Base-by-base conservation (phyloP, 2,329 filamentous ascomycete species). In the Colletotrichum euphorbiae region DNA sequence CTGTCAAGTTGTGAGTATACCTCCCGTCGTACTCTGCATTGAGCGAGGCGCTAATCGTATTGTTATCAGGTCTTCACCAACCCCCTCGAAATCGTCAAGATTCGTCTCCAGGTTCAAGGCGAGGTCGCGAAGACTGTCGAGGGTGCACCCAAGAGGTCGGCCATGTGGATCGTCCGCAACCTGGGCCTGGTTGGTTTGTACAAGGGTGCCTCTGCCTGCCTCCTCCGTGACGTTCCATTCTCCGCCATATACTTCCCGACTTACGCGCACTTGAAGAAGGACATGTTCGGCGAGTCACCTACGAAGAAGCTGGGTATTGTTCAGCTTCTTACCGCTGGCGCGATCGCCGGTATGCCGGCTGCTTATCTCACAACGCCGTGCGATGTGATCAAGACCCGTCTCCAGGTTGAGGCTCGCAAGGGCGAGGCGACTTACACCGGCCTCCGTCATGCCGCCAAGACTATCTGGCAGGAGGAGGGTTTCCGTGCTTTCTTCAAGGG, bases 401-500 rank as follows among this genome's bases (percentile, higher is more conserved):
- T 99, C 69, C 96, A 99, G 80, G 96, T 99, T 67, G 96, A 99
- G 81, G 94, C 95, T 21, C 92, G 96, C 72, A 98, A 98, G 85
- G 96, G 96, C 71, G 95, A 99, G 75, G 91, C 90, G 3, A 86
- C 87, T 55, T 99, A 99, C 85, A 96, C 89, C 46, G 93, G 92
- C 52, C 87, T 99, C 54, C 89, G 93, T 63, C 93, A 99, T 81
- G 93, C 91, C 61, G 96, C 96, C 42, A 81, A 81, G 74, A 97
- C 93, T 13, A 92, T 99, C 74, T 91, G 86, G 83, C 89, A 90
- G 79, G 93, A 98, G 79, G 96, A 99, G 81, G 96, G 96, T 11
- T 95, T 98, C 87, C 89, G 87, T 71, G 96, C 96, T 28, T 99
- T 99, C 86, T 99, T 98, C 90, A 98, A 98, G 85, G 96, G 96